phyloP scores from a whole-genome alignment of 2,329 filamentous ascomycete species.

The Ceratocystis albifundus region DNA sequence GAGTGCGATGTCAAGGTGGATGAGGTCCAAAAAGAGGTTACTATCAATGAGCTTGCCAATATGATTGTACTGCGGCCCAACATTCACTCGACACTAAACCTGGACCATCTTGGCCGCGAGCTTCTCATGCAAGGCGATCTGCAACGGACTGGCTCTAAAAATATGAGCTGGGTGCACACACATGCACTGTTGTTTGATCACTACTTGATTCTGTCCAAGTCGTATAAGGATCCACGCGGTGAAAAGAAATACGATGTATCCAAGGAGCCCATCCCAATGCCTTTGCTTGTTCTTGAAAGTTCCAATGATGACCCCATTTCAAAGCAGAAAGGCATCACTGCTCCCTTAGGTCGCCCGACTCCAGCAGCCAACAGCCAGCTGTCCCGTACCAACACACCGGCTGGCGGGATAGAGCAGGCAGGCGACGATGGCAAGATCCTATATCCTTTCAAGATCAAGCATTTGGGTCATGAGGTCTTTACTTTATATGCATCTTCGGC shows the following conservation, averaged over 20 bases:
- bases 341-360: constrained; percentile 52
- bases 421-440: constrained; percentile 64
- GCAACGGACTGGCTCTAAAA: constrained; percentile 74
- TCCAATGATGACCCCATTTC: constrained; percentile 83
- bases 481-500: constrained; percentile 74
- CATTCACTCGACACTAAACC: constrained; percentile 79
- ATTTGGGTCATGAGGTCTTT: constrained; percentile 86
- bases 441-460: constrained; percentile 91
- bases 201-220: constrained; percentile 86
- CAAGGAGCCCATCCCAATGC: constrained; percentile 87
- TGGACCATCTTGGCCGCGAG: constrained; percentile 87
- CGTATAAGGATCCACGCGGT: constrained; percentile 57
- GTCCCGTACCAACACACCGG: constrained; percentile 33
- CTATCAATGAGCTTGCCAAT: constrained; percentile 68
- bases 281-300: constrained; percentile 82
- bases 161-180: constrained; percentile 87
- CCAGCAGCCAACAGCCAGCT: constrained; percentile 55
- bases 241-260: constrained; percentile 89
- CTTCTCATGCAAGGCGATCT: constrained; percentile 82
- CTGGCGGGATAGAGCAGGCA: constrained; percentile 33
- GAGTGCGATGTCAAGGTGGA: constrained; percentile 90
- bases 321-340: constrained; percentile 64
- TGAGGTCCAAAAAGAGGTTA: constrained; percentile 83
- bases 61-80: constrained; percentile 78
- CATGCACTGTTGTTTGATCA: constrained; percentile 93